Evolutionary conservation across 2,329 filamentous ascomycete species (phyloP).

Genomic region (Fusarium napiforme): DNA sequence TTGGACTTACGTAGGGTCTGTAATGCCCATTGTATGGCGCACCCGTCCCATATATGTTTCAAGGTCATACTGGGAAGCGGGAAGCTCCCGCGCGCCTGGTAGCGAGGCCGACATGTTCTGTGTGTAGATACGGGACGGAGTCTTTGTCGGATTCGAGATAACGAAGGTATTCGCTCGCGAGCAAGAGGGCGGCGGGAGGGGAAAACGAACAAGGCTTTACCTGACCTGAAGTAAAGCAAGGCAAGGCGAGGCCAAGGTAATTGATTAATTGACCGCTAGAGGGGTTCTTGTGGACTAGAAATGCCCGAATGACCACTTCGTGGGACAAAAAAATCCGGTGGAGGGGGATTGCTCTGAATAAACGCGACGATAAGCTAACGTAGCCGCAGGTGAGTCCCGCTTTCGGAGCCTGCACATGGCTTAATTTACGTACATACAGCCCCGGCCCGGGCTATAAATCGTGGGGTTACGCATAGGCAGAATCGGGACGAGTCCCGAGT

Average conservation of each 20-base stretch:
- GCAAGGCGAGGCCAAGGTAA: background rate
- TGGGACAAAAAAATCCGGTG: conserved; percentile 36
- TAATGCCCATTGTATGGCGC: conserved; percentile 86
- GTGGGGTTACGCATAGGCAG: conserved; percentile 28
- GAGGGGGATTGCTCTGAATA: conserved; percentile 21
- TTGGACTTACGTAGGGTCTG: conserved; percentile 88
- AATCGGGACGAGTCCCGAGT: conserved; percentile 26
- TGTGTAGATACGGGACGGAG: conserved; percentile 1
- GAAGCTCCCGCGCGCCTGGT: conserved; percentile 80
- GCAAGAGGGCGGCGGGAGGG: conserved; percentile 8
- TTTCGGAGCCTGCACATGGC: conserved; percentile 44
- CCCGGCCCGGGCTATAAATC: conserved; percentile 25
- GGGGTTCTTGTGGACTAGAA: conserved; percentile 30
- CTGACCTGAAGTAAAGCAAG: background rate
- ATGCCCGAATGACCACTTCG: conserved; percentile 31
- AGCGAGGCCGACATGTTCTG: conserved; percentile 71
- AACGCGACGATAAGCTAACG: conserved; percentile 47
- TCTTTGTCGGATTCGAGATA: conserved; percentile 21
- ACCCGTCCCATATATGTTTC: conserved; percentile 95
- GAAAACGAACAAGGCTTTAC: background rate
- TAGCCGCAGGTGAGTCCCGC: conserved; percentile 40
- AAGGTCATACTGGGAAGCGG: conserved; percentile 91
- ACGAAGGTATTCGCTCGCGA: conserved; percentile 4
- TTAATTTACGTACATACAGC: conserved; percentile 28
- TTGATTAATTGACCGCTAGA: conserved; percentile 21